Conservation (phyloP, 2,329 filamentous ascomycete genomes). For the Colletotrichum cordylinicola region DNA sequence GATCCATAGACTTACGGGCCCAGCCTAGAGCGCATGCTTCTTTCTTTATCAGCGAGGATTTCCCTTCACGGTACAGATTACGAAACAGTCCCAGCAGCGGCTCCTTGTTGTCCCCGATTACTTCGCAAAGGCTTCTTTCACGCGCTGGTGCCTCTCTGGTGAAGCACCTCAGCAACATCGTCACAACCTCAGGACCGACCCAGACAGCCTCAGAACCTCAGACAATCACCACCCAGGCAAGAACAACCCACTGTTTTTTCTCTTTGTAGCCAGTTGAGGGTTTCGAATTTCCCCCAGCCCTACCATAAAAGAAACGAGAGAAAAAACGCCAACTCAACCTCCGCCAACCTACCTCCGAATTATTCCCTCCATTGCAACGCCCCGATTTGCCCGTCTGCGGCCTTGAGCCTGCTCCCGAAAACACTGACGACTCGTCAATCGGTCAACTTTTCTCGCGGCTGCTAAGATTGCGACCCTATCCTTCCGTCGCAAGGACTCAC, state of each 20-base stretch:
- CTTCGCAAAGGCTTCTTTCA: not conserved
- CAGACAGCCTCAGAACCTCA: not conserved
- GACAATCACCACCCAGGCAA: not conserved
- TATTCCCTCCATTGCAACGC: not conserved
- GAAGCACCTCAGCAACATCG: not conserved
- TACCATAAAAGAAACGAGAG: not conserved
- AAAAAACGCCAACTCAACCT: not conserved
- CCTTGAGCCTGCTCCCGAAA: not conserved
- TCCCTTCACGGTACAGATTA: not conserved
- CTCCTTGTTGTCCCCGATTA: not conserved
- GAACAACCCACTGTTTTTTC: not conserved
- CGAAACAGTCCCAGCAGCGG: not conserved
- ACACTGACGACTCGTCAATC: not conserved
- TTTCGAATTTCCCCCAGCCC: not conserved
- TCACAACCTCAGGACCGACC: not conserved
- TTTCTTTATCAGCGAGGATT: conserved; percentile 16
- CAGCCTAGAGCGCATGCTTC: conserved; percentile 16
- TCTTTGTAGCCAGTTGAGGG: not conserved
- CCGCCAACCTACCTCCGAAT: not conserved
- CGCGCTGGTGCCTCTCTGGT: not conserved
- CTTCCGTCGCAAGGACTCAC: not conserved
- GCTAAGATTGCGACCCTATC: not conserved
- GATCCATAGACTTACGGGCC: conserved; percentile 10
- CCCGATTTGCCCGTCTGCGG: not conserved
- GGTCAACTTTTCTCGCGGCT: not conserved